phyloP scores from a whole-genome alignment of 352 stramenopile species.

The Globisporangium rhizosaccharum region DNA sequence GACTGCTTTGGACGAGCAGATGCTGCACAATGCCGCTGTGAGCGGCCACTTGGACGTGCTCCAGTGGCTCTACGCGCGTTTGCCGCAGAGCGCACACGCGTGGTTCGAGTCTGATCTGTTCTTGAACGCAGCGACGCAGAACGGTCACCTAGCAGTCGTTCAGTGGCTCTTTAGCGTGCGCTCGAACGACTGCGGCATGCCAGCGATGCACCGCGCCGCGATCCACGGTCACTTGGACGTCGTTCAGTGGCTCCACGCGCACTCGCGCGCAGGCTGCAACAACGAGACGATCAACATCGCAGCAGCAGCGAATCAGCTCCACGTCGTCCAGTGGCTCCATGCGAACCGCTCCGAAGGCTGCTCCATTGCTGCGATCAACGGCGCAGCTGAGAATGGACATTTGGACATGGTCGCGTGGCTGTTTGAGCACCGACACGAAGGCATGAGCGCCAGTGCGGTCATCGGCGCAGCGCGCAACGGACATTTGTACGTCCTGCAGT shows the following conservation, averaged over 20 bases:
- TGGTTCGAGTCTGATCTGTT: constrained; percentile 5
- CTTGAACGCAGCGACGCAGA: constrained; percentile 4
- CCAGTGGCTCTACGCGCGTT: constrained; percentile 9
- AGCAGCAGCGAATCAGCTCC: constrained; percentile 25
- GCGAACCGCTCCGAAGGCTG: constrained; percentile 20
- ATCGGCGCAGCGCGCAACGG: constrained; percentile 37
- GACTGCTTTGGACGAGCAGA: constrained; percentile 5
- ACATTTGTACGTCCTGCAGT: constrained; percentile 21
- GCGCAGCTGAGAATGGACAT: constrained; percentile 32
- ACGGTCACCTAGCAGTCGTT: constrained; percentile 22
- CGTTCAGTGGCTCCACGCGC: constrained; percentile 26
- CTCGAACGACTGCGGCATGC: constrained; percentile 19
- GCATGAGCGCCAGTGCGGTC: constrained; percentile 23
- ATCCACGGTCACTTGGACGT: constrained; percentile 19
- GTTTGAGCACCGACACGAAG: constrained; percentile 20
- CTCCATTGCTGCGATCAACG: constrained; percentile 28
- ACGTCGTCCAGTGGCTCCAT: constrained; percentile 33
- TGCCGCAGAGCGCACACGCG: not conserved
- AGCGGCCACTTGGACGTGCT: constrained; percentile 12
- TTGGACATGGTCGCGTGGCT: constrained; percentile 36
- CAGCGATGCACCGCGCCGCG: constrained; percentile 27
- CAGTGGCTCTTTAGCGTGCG: constrained; percentile 17
- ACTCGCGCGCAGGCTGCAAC: constrained; percentile 24
- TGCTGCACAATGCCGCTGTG: constrained; percentile 4
- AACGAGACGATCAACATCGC: constrained; percentile 24